Evolutionary conservation across 2,329 filamentous ascomycete species (phyloP).

Genomic region (Pseudogymnoascus sp.): DNA sequence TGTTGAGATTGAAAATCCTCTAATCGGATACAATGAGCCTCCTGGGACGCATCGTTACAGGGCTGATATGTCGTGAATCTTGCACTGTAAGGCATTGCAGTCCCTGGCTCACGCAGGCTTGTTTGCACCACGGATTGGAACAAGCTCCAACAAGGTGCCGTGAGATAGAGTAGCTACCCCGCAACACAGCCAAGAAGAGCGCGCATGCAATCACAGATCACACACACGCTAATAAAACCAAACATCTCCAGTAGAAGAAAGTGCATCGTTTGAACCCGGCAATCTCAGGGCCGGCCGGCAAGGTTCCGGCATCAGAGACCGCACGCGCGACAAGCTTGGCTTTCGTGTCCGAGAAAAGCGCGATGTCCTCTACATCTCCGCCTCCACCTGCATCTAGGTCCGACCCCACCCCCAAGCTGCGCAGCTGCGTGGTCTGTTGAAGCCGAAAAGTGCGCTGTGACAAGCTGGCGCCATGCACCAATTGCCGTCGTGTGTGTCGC

Average conservation of each 20-base stretch:
- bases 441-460: conserved; percentile 53
- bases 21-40: neutral
- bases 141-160: neutral
- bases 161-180: neutral
- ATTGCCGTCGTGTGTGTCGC: conserved; percentile 50
- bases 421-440: conserved; percentile 47
- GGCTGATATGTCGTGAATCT: neutral
- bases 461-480: conserved; percentile 50
- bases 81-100: neutral
- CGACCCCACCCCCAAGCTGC: conserved; percentile 30
- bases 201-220: neutral
- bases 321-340: neutral
- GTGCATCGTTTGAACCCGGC: neutral
- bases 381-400: conserved; percentile 14
- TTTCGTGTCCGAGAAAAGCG: conserved; percentile 23
- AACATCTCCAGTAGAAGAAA: neutral
- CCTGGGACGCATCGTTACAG: neutral
- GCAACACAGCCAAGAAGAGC: neutral
- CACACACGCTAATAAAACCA: neutral
- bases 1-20: neutral
- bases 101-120: neutral
- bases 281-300: neutral
- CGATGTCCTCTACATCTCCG: conserved; percentile 13
- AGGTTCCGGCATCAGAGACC: neutral
- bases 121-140: neutral